These are phyloP conservation scores for Ulota crispa DNA, from an alignment of 225 moss, liverwort and hornwort genomes.

Conservation along the genomic window DNA sequence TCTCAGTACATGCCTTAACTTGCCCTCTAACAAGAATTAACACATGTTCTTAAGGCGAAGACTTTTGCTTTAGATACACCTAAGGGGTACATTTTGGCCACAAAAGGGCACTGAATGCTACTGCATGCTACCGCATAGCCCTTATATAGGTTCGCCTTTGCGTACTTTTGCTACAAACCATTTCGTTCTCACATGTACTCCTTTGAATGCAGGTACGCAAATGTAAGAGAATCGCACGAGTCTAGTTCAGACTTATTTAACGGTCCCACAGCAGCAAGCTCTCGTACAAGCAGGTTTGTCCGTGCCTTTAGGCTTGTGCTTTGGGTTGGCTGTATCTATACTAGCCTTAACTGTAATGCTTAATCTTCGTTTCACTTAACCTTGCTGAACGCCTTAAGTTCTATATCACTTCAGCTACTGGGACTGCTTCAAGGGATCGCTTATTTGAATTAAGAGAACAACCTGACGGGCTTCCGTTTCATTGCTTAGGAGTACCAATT, in stretches of 20 bases:
- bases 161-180: not conserved
- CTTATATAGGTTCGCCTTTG: not conserved
- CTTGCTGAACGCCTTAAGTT: slow-evolving; percentile 9
- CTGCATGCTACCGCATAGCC: too few species aligned
- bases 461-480: not conserved
- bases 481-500: slow-evolving; percentile 11
- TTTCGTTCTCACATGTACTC: not conserved
- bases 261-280: slow-evolving; percentile 73
- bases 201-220: slow-evolving; percentile 62
- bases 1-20: too few species aligned
- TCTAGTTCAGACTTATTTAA: slow-evolving; percentile 66
- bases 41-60: too few species aligned
- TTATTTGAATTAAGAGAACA: not conserved
- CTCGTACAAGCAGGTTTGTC: slow-evolving; percentile 79
- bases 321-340: slow-evolving; percentile 7
- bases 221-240: slow-evolving; percentile 82
- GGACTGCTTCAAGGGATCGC: not conserved
- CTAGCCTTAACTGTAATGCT: not conserved
- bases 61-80: too few species aligned
- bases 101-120: not conserved
- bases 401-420: not conserved
- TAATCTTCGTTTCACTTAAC: not conserved
- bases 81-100: not conserved
- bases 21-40: too few species aligned
- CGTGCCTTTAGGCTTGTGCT: not conserved